These are phyloP conservation scores for Pythium pectinolyticum DNA, from an alignment of 352 stramenopile genomes.

Conservation along the genomic window DNA sequence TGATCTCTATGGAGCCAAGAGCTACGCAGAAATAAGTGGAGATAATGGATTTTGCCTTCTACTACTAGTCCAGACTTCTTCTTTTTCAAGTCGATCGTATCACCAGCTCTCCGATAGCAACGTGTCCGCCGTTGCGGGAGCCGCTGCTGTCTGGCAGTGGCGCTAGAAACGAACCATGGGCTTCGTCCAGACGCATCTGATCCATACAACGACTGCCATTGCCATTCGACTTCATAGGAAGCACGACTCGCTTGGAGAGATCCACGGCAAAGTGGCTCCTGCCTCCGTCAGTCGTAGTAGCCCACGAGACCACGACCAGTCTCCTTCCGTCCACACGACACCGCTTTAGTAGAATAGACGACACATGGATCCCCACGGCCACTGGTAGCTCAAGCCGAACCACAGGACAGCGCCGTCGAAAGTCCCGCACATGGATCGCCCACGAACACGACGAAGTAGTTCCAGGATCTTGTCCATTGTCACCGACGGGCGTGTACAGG, in stretches of 20 bases:
- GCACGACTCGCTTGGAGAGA: background rate
- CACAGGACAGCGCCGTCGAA: conserved; percentile 2
- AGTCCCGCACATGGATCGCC: conserved; percentile 18
- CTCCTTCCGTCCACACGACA: conserved; percentile 7
- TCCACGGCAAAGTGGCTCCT: background rate
- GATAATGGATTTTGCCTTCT: background rate
- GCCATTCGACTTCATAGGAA: background rate
- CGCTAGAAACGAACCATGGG: background rate
- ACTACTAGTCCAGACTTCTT: background rate
- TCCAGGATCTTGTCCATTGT: background rate
- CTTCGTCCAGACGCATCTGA: background rate
- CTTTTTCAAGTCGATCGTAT: background rate
- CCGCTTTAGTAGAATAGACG: background rate
- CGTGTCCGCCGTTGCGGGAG: background rate
- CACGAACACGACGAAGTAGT: background rate
- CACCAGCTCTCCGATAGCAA: background rate
- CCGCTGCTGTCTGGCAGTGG: background rate
- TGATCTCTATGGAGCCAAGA: no score
- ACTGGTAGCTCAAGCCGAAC: background rate
- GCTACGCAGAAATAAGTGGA: no score
- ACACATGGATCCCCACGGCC: background rate
- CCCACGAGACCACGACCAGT: background rate
- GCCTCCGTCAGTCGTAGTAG: background rate
- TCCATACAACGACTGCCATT: background rate
- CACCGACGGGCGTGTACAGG: no score